A percentile compares a stretch with the other conserved stretches of the same genome.
Evolutionary conservation across 176 grass and related monocot genomes (phyloP).

Genomic region (Ensete glaucum): DNA sequence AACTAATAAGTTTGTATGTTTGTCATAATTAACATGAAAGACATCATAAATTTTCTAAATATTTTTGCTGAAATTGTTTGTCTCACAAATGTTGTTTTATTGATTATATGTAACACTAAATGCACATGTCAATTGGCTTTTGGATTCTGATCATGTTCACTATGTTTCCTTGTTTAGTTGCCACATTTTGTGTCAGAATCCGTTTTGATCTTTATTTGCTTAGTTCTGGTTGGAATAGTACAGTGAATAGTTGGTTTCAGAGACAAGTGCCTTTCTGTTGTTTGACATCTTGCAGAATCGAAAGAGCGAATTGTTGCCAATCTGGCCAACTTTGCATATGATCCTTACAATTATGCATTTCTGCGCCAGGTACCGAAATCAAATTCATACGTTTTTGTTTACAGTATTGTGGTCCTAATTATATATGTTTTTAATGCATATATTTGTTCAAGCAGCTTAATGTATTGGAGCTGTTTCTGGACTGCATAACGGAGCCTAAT

Average conservation of each 20-base stretch:
- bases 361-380: slow-evolving; percentile 47
- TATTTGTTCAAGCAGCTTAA: slow-evolving; percentile 45
- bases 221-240: neutral
- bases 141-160: neutral
- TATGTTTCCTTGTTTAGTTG: neutral
- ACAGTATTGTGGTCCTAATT: neutral
- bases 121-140: neutral
- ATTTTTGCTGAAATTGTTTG: neutral
- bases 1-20: no score
- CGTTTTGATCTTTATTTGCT: neutral
- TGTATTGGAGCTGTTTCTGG: slow-evolving; percentile 80
- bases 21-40: no score
- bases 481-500: slow-evolving; percentile 89
- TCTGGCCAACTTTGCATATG: slow-evolving; percentile 80
- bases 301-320: slow-evolving; percentile 87
- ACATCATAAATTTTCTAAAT: no score
- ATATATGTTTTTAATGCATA: slow-evolving; percentile 1
- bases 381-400: neutral
- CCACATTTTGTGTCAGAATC: neutral
- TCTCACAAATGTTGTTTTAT: neutral
- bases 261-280: slow-evolving; percentile 1
- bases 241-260: neutral
- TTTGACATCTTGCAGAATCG: slow-evolving; percentile 32
- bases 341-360: slow-evolving; percentile 79
- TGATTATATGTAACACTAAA: neutral